Base-by-base conservation (phyloP, 306 rosid species). In the Trichosanthes truncata region DNA sequence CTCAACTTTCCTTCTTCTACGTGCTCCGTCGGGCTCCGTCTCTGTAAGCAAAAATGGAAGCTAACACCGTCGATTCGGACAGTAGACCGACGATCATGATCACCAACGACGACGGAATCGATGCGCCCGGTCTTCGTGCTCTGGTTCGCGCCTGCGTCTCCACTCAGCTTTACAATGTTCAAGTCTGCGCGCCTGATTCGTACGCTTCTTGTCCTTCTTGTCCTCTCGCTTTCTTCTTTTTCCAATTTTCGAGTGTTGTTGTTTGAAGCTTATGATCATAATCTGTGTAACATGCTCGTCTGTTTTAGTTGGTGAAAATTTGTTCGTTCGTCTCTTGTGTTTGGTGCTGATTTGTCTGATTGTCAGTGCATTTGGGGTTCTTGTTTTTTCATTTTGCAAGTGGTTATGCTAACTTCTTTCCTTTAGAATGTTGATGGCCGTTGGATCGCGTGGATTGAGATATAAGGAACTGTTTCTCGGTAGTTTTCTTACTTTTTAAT, bases 81-180 rank as follows among this genome's bases (percentile, higher is more conserved):
- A 23, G 83, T 49, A 65, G 40, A 29, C 84, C 91, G 1, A 88
- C 97, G 79, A 83, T 95, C 78, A 76, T 95, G 88, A 77, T 95
- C 11, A 95, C 99, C 21, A 95, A 95, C 88, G 99, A 95, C 86
- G 99, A 95, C 40, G 99, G 99, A 25, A 93, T 95, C 78, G 92
- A 95, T 20, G 99, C 94, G 8, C 91, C 97, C 13, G 99, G 99
- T 9, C 88, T 95, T 14, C 89, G 87, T 80, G 87, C 97, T 62
- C 73, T 95, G 83, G 99, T 95, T 78, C 84, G 80, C 3, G 90
- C 82, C n/a, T 91, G 93, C 60, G 97, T 90, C 77, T 80, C 84
- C 83, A 46, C 97, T 56, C 80, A 78, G 65, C 92, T 82, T 52
- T 95, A 85, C 85, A 83, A 83, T 79, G 35, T 95, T 67, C 90